Base-by-base conservation (phyloP, 2,329 filamentous ascomycete genomes). In the Mycosphaerelloides madeirae region DNA sequence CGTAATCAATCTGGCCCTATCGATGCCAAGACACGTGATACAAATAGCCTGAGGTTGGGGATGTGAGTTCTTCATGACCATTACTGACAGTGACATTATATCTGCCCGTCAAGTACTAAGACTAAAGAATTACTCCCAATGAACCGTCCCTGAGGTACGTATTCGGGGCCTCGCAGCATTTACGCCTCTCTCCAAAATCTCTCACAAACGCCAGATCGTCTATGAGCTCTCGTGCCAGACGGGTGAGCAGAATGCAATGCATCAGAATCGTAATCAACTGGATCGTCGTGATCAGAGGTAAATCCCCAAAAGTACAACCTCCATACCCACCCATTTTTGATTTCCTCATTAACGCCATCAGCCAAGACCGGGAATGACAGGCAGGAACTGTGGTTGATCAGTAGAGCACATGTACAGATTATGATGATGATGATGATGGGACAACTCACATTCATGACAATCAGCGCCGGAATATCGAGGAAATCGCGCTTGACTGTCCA, bases 391-490 rank as follows among this genome's bases (percentile, higher is more conserved):
- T 38, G 5, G 11, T 29, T 11, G 41, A 40, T 49, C 37, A 49
- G 45, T 35, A 22, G 31, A n/a, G 14, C 20, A 16, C 14, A 29
- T 11, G 33, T 29, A 25, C 16, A 3, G 43, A 16, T 38, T 20
- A 38, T 40, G 22, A 31, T 31, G 8, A 29, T 31, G 13, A 39
- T 13, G 18, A n/a, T n/a, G n/a, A n/a, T n/a, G 14, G 14, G 20
- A 34, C 9, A 7, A 83, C 90, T 84, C 67, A 96, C 93, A 72
- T 96, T 96, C 74, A 97, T 91, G 62, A 96, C 87, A 67, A 97
- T 94, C 71, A 97, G 76, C 88, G 96, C 95, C 16, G 93, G 93
- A 67, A 97, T 95, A 70, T 97, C 91, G 71, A 97, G 97, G 31
- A 93, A 87, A 67, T 98, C 93, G 52, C 91, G 78, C 71, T 95